Conservation (phyloP, 2,329 filamentous ascomycete genomes). For the Fusarium acutatum region DNA sequence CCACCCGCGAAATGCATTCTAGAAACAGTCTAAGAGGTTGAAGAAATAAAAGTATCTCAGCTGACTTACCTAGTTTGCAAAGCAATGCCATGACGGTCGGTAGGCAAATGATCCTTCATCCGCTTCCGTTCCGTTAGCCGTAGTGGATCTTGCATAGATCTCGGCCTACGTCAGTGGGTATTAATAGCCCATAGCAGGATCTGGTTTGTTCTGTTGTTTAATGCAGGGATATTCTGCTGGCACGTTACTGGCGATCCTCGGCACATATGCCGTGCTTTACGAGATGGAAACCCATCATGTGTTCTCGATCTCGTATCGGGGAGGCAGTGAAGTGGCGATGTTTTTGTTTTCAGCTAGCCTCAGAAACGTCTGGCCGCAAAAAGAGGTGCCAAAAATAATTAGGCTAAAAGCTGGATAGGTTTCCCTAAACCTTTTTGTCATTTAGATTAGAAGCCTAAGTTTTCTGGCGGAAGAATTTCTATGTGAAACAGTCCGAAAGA, state of each 20-base stretch:
- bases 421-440: background rate
- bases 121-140: background rate
- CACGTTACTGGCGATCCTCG: background rate
- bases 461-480: background rate
- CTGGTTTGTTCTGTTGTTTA: background rate
- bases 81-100: background rate
- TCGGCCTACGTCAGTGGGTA: slow-evolving; percentile 13
- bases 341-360: background rate
- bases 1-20: background rate
- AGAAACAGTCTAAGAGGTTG: background rate
- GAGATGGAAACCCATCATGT: background rate
- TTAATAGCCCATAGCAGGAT: background rate
- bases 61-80: background rate
- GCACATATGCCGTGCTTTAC: background rate
- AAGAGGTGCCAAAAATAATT: background rate
- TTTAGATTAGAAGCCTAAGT: background rate
- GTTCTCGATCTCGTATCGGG: background rate
- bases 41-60: background rate
- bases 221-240: background rate
- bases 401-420: rapidly evolving
- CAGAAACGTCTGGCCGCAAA: background rate
- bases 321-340: background rate
- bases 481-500: background rate
- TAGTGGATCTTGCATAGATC: background rate
- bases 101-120: background rate